Evolutionary conservation across 1,284 basidiomycete genomes (phyloP).

Genomic region (Neolentinus lepideus): DNA sequence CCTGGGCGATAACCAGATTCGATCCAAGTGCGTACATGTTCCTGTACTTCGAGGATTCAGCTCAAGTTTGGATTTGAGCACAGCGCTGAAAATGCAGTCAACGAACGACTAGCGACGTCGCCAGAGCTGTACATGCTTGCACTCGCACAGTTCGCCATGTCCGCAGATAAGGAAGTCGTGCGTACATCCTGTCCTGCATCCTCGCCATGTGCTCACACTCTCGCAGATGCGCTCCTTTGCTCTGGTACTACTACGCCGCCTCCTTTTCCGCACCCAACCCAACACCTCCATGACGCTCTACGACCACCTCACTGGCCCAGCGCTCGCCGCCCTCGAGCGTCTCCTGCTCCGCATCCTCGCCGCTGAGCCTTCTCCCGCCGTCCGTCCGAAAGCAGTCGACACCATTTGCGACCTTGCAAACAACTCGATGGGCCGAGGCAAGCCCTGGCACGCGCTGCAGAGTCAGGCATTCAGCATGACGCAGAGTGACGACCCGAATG

Average conservation of each 20-base stretch:
- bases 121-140: constrained; percentile 74
- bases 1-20: constrained; percentile 72
- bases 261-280: constrained; percentile 54
- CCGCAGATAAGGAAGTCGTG: constrained; percentile 68
- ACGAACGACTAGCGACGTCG: constrained; percentile 65
- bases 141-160: constrained; percentile 65
- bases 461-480: constrained; percentile 62
- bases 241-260: constrained; percentile 65
- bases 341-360: constrained; percentile 61
- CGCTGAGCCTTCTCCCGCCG: constrained; percentile 46
- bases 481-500: constrained; percentile 30
- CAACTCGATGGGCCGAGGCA: constrained; percentile 60
- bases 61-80: not conserved
- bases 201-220: not conserved
- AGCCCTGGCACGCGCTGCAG: constrained; percentile 75
- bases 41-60: constrained; percentile 1
- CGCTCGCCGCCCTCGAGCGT: constrained; percentile 59
- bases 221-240: constrained; percentile 75
- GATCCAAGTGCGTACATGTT: constrained; percentile 47
- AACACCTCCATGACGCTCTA: constrained; percentile 45
- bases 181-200: constrained; percentile 17
- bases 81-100: constrained; percentile 73
- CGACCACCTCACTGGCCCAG: constrained; percentile 62
- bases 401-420: constrained; percentile 69
- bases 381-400: constrained; percentile 66